Evolutionary conservation across 331 rosid species (phyloP).

Genomic region (Phaseolus coccineus): DNA sequence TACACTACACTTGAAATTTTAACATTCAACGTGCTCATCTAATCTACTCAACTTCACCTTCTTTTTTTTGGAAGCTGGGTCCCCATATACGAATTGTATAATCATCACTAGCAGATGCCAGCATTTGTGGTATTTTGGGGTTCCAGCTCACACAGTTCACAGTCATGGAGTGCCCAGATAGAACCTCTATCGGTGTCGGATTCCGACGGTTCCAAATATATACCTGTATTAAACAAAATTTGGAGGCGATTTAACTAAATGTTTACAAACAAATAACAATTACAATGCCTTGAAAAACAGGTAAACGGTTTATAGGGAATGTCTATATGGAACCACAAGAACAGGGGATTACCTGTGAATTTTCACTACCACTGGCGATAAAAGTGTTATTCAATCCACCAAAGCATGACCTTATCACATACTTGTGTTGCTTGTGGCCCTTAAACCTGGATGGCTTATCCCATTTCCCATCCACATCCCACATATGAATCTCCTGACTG

Average conservation of each 20-base stretch:
- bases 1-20: slow-evolving; percentile 26
- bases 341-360: slow-evolving; percentile 65
- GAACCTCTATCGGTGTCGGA: slow-evolving; percentile 68
- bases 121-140: slow-evolving; percentile 72
- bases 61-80: slow-evolving; percentile 44
- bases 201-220: slow-evolving; percentile 72
- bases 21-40: slow-evolving; percentile 39
- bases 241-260: slow-evolving; percentile 32
- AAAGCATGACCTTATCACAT: slow-evolving; percentile 87
- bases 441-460: slow-evolving; percentile 60
- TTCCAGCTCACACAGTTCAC: slow-evolving; percentile 96
- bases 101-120: slow-evolving; percentile 92
- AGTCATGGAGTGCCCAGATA: slow-evolving; percentile 74
- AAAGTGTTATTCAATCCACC: slow-evolving; percentile 73
- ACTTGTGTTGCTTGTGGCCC: slow-evolving; percentile 82
- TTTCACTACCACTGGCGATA: slow-evolving; percentile 90
- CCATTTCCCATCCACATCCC: slow-evolving; percentile 80
- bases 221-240: slow-evolving; percentile 59
- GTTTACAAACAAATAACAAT: slow-evolving; percentile 15
- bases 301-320: background rate
- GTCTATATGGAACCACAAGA: background rate
- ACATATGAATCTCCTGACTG: slow-evolving; percentile 92
- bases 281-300: background rate
- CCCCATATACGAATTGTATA: slow-evolving; percentile 86
- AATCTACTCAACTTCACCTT: slow-evolving; percentile 40